Base-by-base conservation (phyloP, 2,329 filamentous ascomycete species). In the Emmonsiellopsis sp. region DNA sequence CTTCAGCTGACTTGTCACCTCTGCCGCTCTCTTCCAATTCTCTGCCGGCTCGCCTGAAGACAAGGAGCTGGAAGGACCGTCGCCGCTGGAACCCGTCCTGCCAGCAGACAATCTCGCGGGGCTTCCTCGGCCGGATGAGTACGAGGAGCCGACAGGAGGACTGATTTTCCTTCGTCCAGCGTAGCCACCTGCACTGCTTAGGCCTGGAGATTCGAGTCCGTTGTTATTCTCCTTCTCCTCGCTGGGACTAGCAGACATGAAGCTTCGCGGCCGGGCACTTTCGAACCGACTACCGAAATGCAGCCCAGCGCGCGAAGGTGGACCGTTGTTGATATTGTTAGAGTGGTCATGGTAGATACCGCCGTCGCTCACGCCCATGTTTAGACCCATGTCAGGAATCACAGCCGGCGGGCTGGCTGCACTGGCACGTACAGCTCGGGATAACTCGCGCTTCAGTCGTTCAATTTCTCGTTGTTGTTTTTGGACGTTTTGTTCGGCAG, bases 1-100 rank as follows among this genome's bases (percentile, higher is more conserved):
- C 76, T 97, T 98, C 65, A 98, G 72, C 69, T 96, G 93, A 71
- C 91, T 96, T 52, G 93, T 98, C 54, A 98, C 93, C 75, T 98
- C 93, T 2, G 93, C 93, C 15, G 93, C 93, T 61, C 93, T 80
- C 75, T 91, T 94, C 93, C 93, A 98, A 68, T 91, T 97, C 74
- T 98, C 93, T 15, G 85, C 83, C 0, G 83, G 83, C 46, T 84
- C 80, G 13, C 72, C 68, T 45, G 61, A 70, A 61, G 59, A 67
- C 20, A 13, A 3, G 55, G 57, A 66, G 50, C 58, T 63, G 56
- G 53, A 51, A 50, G 54, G 16, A 1, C 50, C 41, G 37, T 35
- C 40, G 5, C 41, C 50, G 16, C 16, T 45, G 16, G 46, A 49
- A 13, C 46, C 46, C 6, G 46, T 49, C 10, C 46, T 20, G 13